These are phyloP conservation scores for Oryza meyeriana DNA, from an alignment of 176 grass and related monocot species.

Conservation along the genomic window DNA sequence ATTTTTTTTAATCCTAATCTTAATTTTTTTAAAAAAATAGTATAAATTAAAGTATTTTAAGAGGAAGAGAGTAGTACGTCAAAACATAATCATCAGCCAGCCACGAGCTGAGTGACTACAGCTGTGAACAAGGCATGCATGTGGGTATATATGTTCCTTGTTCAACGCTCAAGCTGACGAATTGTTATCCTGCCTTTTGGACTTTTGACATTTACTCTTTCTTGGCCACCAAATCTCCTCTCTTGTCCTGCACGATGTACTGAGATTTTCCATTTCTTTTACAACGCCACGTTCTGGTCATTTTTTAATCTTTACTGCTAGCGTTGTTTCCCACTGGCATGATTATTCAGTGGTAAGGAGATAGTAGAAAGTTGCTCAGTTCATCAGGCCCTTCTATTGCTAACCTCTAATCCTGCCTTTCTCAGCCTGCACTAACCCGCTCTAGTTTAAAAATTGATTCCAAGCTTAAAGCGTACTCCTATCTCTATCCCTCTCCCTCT, in stretches of 20 bases:
- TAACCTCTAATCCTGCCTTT: not conserved
- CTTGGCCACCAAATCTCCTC: not conserved
- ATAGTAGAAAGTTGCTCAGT: not conserved
- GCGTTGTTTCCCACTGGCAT: not conserved
- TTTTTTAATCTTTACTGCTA: not conserved
- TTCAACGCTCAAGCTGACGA: slow-evolving; percentile 34
- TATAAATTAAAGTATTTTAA: too few relatives aligned
- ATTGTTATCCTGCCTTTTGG: slow-evolving; percentile 17
- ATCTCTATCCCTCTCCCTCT: not conserved
- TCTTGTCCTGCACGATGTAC: not conserved
- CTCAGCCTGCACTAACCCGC: not conserved
- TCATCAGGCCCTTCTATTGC: not conserved
- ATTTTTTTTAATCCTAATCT: too few relatives aligned
- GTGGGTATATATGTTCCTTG: not conserved
- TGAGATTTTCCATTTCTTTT: not conserved
- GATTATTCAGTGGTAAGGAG: not conserved
- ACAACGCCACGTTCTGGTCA: not conserved
- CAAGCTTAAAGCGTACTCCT: not conserved
- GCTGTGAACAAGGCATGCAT: not conserved
- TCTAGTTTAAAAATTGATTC: not conserved
- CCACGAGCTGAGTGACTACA: slow-evolving; percentile 7
- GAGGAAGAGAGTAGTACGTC: too few relatives aligned
- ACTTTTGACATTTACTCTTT: not conserved
- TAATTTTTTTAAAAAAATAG: too few relatives aligned
- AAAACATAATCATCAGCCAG: too few relatives aligned